Conservation (phyloP, 345 rosid species). For the Syzygium oleosum region DNA sequence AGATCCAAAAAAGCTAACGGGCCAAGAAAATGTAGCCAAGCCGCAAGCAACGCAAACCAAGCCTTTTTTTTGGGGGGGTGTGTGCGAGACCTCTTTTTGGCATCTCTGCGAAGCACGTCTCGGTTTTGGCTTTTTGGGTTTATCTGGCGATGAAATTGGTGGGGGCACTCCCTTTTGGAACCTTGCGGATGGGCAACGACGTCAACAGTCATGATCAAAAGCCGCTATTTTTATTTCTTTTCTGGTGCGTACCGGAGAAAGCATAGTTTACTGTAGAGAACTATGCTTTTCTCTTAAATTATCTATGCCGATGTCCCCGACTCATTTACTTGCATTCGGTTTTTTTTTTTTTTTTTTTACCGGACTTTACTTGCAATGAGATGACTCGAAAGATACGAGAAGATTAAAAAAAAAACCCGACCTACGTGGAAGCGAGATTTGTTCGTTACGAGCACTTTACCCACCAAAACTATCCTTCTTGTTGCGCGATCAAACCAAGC, state of each 20-base stretch:
- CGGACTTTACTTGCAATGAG: neutral
- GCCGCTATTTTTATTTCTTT: neutral
- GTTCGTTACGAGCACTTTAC: neutral
- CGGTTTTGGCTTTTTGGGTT: neutral
- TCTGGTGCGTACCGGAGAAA: neutral
- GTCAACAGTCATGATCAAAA: neutral
- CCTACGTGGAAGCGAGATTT: rapidly evolving
- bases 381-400: neutral
- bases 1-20: neutral
- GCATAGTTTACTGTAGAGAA: neutral
- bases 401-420: no score
- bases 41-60: neutral
- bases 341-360: neutral
- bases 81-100: neutral
- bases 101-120: neutral
- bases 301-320: no score
- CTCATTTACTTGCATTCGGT: no score
- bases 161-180: neutral
- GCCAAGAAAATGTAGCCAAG: neutral
- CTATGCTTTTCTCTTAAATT: no score
- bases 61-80: neutral
- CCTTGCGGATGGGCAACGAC: neutral
- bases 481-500: rapidly evolving
- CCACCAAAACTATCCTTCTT: neutral
- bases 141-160: neutral